Evolutionary conservation across 73 alveolate species (phyloP), one percentile per base, ranked within the genome.

Genomic region (Paramecium sonneborni): DNA sequence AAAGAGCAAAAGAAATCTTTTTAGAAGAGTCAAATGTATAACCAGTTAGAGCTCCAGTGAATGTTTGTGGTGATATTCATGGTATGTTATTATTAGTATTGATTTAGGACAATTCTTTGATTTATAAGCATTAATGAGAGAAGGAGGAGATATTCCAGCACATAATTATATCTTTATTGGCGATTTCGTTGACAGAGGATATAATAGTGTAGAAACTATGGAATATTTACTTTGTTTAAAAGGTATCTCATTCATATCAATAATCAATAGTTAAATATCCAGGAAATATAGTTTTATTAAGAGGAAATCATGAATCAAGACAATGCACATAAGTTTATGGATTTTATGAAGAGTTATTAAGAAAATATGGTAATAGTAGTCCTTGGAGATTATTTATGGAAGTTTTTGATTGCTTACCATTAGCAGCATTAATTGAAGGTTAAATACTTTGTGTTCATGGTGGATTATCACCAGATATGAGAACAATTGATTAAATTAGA

Each of bases 371-470:
- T 20, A 97, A 97, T 94, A 82, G 97, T 44, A 94, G 93, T 56
- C 96, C 96, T 18, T 95, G 98, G 98, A 95, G 93, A 62, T 88
- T 92, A 39, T 95, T 93, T 92, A 94, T 93, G 46, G 98, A 95
- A 10, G 97, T 94, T 24, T 95, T 95, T 74, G 98, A 95, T 57
- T 94, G 92, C 58, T 72, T 95, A 26, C 93, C 93, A 18, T 34
- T 95, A 7, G 95, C 96, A 15, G 99, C 99, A 18, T 79, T 97
- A 24, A 93, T 97, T 41, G 99, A 97, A 69, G 96, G 96, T 52
- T 93, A 86, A 32, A 97, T 97, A 28, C 93, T 97, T 30, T 97
- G 99, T 72, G 95, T 97, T 11, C 99, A 97, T 93, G 99, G 99
- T 10, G 99, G 99, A 32, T 93, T 97, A 56, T 95, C 98, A 14